phyloP scores from a whole-genome alignment of 1,139 yeast genomes.

The Meyerozyma sp. region DNA sequence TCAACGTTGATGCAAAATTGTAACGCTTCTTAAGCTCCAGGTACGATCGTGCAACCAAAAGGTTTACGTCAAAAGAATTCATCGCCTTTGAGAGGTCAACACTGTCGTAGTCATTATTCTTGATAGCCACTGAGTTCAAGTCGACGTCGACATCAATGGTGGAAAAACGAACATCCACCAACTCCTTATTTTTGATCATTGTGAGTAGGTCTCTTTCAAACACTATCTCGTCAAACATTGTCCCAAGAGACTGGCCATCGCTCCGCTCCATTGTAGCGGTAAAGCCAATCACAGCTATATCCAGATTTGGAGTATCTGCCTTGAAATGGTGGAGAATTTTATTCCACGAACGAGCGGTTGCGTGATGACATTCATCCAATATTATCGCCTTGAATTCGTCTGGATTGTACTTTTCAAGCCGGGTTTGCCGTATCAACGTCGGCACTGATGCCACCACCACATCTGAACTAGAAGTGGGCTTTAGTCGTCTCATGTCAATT shows the following conservation, averaged over 20 bases:
- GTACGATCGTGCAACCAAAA: slow-evolving; percentile 57
- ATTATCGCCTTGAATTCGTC: slow-evolving; percentile 63
- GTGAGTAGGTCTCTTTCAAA: slow-evolving; percentile 62
- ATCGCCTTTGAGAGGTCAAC: slow-evolving; percentile 49
- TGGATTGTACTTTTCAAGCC: slow-evolving; percentile 56
- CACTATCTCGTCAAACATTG: slow-evolving; percentile 68
- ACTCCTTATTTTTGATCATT: slow-evolving; percentile 65
- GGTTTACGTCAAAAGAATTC: slow-evolving; percentile 49
- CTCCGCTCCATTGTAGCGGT: slow-evolving; percentile 75
- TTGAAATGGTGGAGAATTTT: slow-evolving; percentile 55
- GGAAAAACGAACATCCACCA: slow-evolving; percentile 66
- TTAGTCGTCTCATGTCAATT: slow-evolving; percentile 65
- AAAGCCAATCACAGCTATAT: slow-evolving; percentile 68
- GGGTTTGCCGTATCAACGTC: slow-evolving; percentile 43
- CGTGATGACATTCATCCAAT: slow-evolving; percentile 92
- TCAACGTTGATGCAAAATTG: slow-evolving; percentile 55
- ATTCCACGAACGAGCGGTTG: slow-evolving; percentile 67
- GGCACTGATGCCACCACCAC: slow-evolving; percentile 78
- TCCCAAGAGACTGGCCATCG: slow-evolving; percentile 58
- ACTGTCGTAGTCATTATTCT: slow-evolving; percentile 51
- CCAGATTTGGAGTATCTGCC: slow-evolving; percentile 38
- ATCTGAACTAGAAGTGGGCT: slow-evolving; percentile 43
- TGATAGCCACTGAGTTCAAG: slow-evolving; percentile 24
- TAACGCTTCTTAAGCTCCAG: slow-evolving; percentile 31
- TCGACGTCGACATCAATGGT: slow-evolving; percentile 44